phyloP scores from a whole-genome alignment of 148 eudicot species.

The Hydrangea macrophylla region DNA sequence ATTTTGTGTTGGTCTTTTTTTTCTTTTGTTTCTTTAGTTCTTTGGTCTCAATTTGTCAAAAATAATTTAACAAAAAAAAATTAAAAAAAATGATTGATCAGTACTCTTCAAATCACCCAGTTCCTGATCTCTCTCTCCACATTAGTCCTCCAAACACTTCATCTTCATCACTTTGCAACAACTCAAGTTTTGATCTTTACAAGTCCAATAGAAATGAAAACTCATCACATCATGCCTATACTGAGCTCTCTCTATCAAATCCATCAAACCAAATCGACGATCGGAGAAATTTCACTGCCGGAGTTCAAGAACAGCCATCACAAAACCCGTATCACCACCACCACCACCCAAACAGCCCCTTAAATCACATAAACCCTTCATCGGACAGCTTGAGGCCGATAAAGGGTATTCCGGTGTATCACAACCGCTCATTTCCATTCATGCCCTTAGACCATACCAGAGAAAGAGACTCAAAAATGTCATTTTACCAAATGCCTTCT shows the following conservation, averaged over 20 bases:
- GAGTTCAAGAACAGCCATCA: conserved; percentile 14
- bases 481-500: conserved; percentile 20
- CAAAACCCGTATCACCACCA: conserved; percentile 30
- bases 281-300: background rate
- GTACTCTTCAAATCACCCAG: conserved; percentile 29
- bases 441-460: conserved; percentile 23
- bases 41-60: background rate
- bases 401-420: conserved; percentile 55
- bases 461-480: conserved; percentile 33
- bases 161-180: conserved; percentile 6
- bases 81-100: conserved; percentile 37
- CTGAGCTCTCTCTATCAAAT: conserved; percentile 37
- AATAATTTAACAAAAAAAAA: conserved; percentile 2
- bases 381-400: conserved; percentile 39
- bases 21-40: background rate
- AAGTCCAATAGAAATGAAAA: background rate
- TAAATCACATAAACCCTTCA: conserved; percentile 25
- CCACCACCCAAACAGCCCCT: conserved; percentile 19
- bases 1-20: background rate
- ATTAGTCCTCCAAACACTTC: conserved; percentile 42
- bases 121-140: conserved; percentile 55
- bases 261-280: conserved; percentile 16
- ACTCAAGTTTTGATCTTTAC: background rate
- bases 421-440: conserved; percentile 41
- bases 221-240: conserved; percentile 6